phyloP scores from a whole-genome alignment of 2,329 filamentous ascomycete species.

The Colletotrichum zoysiae region DNA sequence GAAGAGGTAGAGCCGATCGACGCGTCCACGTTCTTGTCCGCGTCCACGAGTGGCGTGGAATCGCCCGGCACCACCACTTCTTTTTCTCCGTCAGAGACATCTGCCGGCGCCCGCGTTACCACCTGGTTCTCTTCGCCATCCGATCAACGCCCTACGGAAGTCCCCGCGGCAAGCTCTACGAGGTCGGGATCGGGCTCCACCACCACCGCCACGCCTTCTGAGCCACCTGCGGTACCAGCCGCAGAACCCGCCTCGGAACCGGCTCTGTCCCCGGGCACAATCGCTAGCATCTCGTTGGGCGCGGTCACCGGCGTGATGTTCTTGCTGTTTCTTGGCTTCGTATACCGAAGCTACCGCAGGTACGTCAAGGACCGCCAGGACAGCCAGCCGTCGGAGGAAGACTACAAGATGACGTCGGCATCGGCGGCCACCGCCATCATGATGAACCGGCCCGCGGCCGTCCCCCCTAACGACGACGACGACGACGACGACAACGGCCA shows the following conservation, averaged over 20 bases:
- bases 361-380: conserved; percentile 39
- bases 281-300: conserved; percentile 48
- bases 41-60: background rate
- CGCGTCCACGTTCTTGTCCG: background rate
- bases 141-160: background rate
- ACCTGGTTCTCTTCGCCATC: conserved; percentile 4
- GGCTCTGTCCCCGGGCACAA: conserved; percentile 45
- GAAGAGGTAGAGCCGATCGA: background rate
- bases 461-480: background rate
- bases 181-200: background rate
- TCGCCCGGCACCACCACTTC: background rate
- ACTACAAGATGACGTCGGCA: conserved; percentile 41
- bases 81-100: background rate
- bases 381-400: conserved; percentile 19
- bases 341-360: conserved; percentile 41
- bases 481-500: background rate
- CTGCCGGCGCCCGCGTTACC: background rate
- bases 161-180: background rate
- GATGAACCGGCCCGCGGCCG: background rate
- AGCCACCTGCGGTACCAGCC: conserved; percentile 10
- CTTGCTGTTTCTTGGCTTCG: conserved; percentile 40
- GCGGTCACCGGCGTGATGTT: conserved; percentile 45
- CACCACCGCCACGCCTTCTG: conserved; percentile 20
- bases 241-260: conserved; percentile 20
- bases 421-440: conserved; percentile 3